Evolutionary conservation across 352 stramenopile genomes (phyloP).

Genomic region (Pythium aquatile): DNA sequence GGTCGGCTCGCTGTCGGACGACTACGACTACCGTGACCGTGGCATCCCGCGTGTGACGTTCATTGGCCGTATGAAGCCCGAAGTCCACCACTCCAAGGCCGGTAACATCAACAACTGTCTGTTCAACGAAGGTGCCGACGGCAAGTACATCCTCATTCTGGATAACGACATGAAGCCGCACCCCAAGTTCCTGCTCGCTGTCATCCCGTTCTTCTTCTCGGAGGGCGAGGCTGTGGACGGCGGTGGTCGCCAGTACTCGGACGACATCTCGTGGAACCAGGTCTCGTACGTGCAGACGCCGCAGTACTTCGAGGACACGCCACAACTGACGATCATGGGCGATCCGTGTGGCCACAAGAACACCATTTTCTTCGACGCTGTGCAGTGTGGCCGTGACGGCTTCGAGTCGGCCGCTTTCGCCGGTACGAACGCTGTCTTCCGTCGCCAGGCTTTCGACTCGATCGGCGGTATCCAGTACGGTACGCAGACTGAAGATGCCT

Average conservation of each 20-base stretch:
- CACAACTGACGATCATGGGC: conserved; percentile 83
- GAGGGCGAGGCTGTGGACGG: conserved; percentile 85
- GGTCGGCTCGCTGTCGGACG: conserved; percentile 83
- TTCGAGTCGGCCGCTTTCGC: conserved; percentile 88
- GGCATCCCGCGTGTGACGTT: conserved; percentile 85
- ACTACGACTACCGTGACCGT: conserved; percentile 90
- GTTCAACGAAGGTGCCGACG: conserved; percentile 88
- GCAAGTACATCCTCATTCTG: conserved; percentile 89
- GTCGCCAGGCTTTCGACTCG: conserved; percentile 86
- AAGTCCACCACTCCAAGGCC: conserved; percentile 89
- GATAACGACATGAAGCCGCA: conserved; percentile 93
- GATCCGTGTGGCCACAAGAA: conserved; percentile 89
- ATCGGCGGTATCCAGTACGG: conserved; percentile 89
- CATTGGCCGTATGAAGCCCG: conserved; percentile 86
- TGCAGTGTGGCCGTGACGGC: conserved; percentile 85
- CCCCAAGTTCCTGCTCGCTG: conserved; percentile 82
- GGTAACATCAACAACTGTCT: conserved; percentile 92
- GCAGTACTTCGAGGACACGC: conserved; percentile 88
- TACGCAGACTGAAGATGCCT: conserved; percentile 90
- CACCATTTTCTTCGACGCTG: conserved; percentile 90
- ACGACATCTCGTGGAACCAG: conserved; percentile 90
- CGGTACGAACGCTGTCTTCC: conserved; percentile 89
- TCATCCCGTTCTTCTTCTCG: conserved; percentile 89
- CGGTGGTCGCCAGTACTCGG: conserved; percentile 80
- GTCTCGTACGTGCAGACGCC: conserved; percentile 88